Base-by-base conservation (phyloP, 2,329 filamentous ascomycete genomes). In the Microdochium bolleyi region DNA sequence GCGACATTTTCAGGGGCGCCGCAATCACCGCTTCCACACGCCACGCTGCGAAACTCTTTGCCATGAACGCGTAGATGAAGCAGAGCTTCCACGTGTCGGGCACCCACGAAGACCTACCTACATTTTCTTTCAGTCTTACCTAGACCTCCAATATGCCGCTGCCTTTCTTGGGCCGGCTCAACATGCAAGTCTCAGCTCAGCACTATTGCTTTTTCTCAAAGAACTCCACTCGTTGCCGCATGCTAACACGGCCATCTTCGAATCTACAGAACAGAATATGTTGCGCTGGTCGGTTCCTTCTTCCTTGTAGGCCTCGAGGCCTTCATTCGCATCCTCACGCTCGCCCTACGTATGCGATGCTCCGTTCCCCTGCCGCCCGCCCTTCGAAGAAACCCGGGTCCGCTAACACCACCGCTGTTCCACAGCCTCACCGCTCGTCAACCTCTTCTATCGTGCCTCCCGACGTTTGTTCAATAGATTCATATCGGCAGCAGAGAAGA, bases 231-330 rank as follows among this genome's bases (percentile, higher is more conserved):
- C 44, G 51, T 13, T 48, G 2, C 37, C 27, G 30, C 19, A 13
- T 24, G 49, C 10, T 25, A 8, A 46, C 41, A 13, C 19, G 21
- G 7, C 13, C 13, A 16, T 46, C 11, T 3, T 59, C 48, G 10
- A 9, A 44, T 19, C 24, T 22, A 24, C 58, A 91, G 88, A 69
- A 80, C 80, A 70, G 92, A 99, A 73, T 97, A 97, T 73, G 72
- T 95, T 57, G 90, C 92, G 38, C 82, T 99, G 46, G 71, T 94
- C 49, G 84, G 85, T 52, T 97, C 92, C 8, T 88, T 97, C 63
- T 63, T 89, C 51, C 80, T 99, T 37, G 85, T 97, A 54, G 78
- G 83, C 49, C 78, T 96, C 59, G 94, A 99, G 70, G 84, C 85
- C 53, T 64, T 95, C 55, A 87, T 96, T 62, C 85, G 92, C 61